These are phyloP conservation scores for Whalleya microplaca DNA, from an alignment of 2,329 filamentous ascomycete genomes.

Conservation along the genomic window DNA sequence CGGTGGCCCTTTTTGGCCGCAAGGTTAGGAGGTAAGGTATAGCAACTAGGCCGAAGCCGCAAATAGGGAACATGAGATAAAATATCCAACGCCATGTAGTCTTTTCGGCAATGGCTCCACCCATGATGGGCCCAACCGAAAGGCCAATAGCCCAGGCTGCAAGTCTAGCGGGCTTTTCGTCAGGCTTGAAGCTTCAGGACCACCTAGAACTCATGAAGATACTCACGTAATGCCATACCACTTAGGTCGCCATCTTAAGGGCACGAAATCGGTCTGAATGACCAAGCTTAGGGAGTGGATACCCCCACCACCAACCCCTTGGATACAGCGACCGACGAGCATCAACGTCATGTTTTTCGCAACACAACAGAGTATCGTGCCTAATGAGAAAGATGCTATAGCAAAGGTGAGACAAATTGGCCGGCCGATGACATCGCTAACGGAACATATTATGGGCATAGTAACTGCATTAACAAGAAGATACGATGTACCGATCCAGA, in stretches of 20 bases:
- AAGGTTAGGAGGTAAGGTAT: slow-evolving; percentile 48
- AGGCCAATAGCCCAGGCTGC: slow-evolving; percentile 47
- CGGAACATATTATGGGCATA: slow-evolving; percentile 25
- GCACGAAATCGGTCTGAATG: slow-evolving; percentile 48
- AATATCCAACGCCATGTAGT: slow-evolving; percentile 53
- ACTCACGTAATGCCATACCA: slow-evolving; percentile 44
- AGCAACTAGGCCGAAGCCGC: slow-evolving; percentile 43
- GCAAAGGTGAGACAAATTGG: slow-evolving; percentile 37
- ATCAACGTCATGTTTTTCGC: slow-evolving; percentile 39
- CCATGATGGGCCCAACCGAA: slow-evolving; percentile 45
- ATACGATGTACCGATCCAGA: slow-evolving; percentile 38
- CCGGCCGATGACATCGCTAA: slow-evolving; percentile 13
- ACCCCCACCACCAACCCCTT: slow-evolving; percentile 47
- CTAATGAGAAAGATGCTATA: slow-evolving; percentile 46
- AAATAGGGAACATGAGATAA: slow-evolving; percentile 51
- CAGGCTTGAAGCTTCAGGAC: neutral
- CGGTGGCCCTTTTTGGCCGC: slow-evolving; percentile 36
- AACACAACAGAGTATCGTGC: slow-evolving; percentile 45
- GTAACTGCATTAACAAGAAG: slow-evolving; percentile 36
- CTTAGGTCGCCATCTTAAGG: slow-evolving; percentile 44
- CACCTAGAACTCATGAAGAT: neutral
- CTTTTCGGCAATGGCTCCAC: slow-evolving; percentile 40
- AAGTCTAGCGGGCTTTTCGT: slow-evolving; percentile 21
- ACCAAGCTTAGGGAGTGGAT: slow-evolving; percentile 45
- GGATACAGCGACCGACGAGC: slow-evolving; percentile 43